Base-by-base conservation (phyloP, 805 yeast genomes). In the Hanseniaspora lachancei region DNA sequence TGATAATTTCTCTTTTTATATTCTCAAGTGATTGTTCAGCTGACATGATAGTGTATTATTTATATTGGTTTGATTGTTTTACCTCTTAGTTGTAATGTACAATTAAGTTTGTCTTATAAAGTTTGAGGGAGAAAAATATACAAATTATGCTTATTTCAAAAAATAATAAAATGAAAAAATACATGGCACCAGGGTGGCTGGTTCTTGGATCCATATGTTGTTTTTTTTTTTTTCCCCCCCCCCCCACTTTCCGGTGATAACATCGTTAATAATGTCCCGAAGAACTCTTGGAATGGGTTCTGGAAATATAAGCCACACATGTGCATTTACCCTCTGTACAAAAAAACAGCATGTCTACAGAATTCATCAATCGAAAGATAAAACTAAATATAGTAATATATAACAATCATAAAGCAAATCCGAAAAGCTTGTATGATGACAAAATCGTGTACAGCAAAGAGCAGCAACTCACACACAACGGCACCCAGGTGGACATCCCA, bases 401-500 rank as follows among this genome's bases (percentile, higher is more conserved):
- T 58, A 64, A 59, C 20, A 62, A 58, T 49, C 20, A 64, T 65
- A 2, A 62, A 51, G 53, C 63, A 58, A 8, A 63, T 53, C 49
- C 60, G 62, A 55, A 67, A 76, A 9, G 82, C 76, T 36, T 83
- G 72, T 38, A 87, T 74, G 64, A 84, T 79, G 66, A 78, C 85
- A 44, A 88, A 64, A 6, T 86, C 74, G 61, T 80, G 81, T 5
- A 84, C 77, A 2, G 84, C 68, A 0, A 81, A 2, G 56, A 52
- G 29, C 56, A 52, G 24, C 56, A 52, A 21, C 56, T 95, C 80
- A 89, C 86, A 55, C 84, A 77, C 60, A 91, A 76, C 0, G 98
- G 97, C 8, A 91, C 80, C 98, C 98, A 91, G 0, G 97, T 86
- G 13, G 95, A 83, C 95, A 93, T 86, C 23, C 84, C 77, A 62